Conservation (phyloP, 345 rosid genomes). For the Physaria fendleri region DNA sequence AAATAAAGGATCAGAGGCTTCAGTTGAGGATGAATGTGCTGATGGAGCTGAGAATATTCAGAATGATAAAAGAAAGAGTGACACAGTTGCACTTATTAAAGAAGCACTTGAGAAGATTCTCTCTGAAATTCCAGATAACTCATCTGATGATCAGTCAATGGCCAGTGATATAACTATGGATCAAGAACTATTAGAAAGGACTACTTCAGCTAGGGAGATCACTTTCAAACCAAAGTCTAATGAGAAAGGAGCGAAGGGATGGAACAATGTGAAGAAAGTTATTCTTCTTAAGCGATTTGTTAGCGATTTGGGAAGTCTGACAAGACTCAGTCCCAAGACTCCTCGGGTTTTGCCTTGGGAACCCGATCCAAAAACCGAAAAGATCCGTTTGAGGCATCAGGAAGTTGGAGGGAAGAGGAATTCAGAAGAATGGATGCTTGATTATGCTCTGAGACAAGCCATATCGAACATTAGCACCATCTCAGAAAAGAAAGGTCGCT, state of each 20-base stretch:
- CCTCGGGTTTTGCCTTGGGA: constrained; percentile 36
- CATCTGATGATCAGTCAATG: constrained; percentile 50
- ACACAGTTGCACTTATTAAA: constrained; percentile 62
- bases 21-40: constrained; percentile 25
- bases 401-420: constrained; percentile 52
- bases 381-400: constrained; percentile 60
- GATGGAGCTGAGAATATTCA: constrained; percentile 28
- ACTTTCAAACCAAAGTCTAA: constrained; percentile 25
- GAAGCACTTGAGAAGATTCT: constrained; percentile 82
- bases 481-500: constrained; percentile 69
- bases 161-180: constrained; percentile 31
- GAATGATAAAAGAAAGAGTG: constrained; percentile 37
- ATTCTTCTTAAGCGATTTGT: constrained; percentile 70
- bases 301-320: constrained; percentile 64
- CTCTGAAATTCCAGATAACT: constrained; percentile 56
- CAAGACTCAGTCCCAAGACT: constrained; percentile 45
- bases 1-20: constrained; percentile 19
- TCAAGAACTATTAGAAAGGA: constrained; percentile 33
- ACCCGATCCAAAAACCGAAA: constrained; percentile 56
- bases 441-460: constrained; percentile 69
- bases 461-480: constrained; percentile 65
- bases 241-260: constrained; percentile 46
- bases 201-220: constrained; percentile 4
- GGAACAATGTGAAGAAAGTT: constrained; percentile 81
- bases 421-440: constrained; percentile 95